Conservation (phyloP, 345 rosid genomes). For the Viola odorata region DNA sequence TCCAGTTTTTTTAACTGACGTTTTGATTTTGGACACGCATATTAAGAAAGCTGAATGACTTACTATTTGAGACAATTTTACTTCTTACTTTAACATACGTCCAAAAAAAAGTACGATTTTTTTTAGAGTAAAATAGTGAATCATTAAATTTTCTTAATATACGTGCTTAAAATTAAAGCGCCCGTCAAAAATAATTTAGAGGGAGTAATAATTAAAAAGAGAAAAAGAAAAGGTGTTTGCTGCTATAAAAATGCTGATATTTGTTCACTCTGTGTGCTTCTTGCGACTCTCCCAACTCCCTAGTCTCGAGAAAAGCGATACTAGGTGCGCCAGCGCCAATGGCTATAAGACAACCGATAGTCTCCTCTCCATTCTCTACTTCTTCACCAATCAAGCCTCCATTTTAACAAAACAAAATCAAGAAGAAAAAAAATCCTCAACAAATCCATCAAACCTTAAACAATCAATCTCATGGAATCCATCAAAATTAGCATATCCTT, state of each 20-base stretch:
- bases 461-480: constrained; percentile 26
- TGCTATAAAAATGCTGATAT: neutral
- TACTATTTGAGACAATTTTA: too few species aligned
- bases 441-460: neutral
- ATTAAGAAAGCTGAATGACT: too few species aligned
- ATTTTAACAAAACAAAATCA: neutral
- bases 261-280: neutral
- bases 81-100: too few species aligned
- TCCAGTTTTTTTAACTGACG: too few species aligned
- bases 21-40: too few species aligned
- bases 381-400: neutral
- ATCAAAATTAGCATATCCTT: constrained; percentile 24
- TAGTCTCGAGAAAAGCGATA: neutral
- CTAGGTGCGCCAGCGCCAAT: neutral
- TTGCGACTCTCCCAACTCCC: neutral
- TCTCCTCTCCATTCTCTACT: neutral
- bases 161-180: too few species aligned
- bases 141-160: too few species aligned
- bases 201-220: too few species aligned
- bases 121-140: too few species aligned
- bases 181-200: too few species aligned
- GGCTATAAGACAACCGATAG: neutral
- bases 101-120: too few species aligned
- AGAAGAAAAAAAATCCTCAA: neutral
- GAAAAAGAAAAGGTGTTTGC: too few species aligned